These are phyloP conservation scores for Nigrospora sphaerica DNA, from an alignment of 2,329 filamentous ascomycete species.

Conservation along the genomic window DNA sequence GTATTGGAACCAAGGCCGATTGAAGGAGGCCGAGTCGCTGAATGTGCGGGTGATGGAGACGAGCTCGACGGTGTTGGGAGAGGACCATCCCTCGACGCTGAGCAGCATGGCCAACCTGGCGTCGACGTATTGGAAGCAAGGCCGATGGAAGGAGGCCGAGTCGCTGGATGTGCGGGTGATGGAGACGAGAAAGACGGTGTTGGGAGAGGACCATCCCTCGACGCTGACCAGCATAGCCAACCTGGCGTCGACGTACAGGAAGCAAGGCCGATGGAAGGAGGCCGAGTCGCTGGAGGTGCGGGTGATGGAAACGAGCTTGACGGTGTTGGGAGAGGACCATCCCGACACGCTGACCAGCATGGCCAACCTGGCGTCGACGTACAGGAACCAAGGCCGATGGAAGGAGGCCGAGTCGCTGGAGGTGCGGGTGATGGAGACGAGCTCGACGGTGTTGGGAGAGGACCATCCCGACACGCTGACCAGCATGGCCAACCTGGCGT, in stretches of 20 bases:
- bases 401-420: conserved; percentile 1
- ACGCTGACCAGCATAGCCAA: background rate
- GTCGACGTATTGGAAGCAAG: too few species aligned
- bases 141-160: too few species aligned
- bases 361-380: background rate
- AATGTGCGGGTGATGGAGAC: conserved; percentile 1
- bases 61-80: too few species aligned
- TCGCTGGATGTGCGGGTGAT: background rate
- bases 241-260: background rate
- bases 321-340: too few species aligned
- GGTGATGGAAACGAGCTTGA: conserved; percentile 3
- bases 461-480: too few species aligned
- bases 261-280: conserved; percentile 1
- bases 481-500: too few species aligned
- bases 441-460: too few species aligned
- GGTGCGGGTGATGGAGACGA: conserved; percentile 1
- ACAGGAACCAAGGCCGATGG: background rate
- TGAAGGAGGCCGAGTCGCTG: conserved; percentile 2
- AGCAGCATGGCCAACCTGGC: too few species aligned
- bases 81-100: too few species aligned
- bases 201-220: background rate
- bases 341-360: background rate
- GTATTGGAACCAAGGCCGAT: background rate
- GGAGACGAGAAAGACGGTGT: background rate
- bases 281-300: conserved; percentile 1